phyloP scores from a whole-genome alignment of 805 yeast genomes.

The Komagataella kurtzmanii region DNA sequence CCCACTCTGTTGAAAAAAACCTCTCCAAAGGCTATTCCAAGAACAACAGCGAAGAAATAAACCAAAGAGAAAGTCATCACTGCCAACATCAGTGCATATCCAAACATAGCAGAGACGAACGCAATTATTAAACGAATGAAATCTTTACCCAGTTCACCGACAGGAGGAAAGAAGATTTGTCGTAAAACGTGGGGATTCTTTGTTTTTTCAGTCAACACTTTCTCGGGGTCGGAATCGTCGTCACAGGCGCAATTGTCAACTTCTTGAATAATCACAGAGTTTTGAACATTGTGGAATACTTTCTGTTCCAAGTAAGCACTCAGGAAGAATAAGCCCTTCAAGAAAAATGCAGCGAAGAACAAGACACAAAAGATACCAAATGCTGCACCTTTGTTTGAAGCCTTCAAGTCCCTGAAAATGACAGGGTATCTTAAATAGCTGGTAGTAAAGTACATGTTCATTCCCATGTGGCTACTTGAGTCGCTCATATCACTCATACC shows the following conservation, averaged over 20 bases:
- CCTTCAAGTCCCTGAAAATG: constrained; percentile 39
- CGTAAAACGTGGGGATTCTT: constrained; percentile 5
- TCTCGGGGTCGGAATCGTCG: constrained; percentile 10
- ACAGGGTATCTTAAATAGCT: constrained; percentile 45
- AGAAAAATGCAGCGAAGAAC: constrained; percentile 42
- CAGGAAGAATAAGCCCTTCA: constrained; percentile 45
- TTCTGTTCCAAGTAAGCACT: constrained; percentile 54
- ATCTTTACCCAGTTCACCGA: constrained; percentile 31
- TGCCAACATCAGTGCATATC: constrained; percentile 66
- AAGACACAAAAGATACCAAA: constrained; percentile 61
- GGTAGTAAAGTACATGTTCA: constrained; percentile 48
- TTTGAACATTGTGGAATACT: constrained; percentile 35
- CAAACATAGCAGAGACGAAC: constrained; percentile 50
- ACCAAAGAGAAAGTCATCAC: constrained; percentile 58
- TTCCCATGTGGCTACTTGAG: constrained; percentile 17
- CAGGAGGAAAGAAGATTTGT: constrained; percentile 20
- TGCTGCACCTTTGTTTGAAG: constrained; percentile 43
- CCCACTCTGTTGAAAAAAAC: constrained; percentile 51
- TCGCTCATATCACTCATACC: constrained; percentile 15
- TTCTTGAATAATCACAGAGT: constrained; percentile 15
- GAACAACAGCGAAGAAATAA: constrained; percentile 60
- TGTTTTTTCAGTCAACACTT: constrained; percentile 6
- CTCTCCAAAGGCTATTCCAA: constrained; percentile 61
- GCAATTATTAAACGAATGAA: constrained; percentile 38
- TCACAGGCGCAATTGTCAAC: constrained; percentile 21